These are phyloP conservation scores for Crassisporium funariophilum DNA, from an alignment of 768 basidiomycete genomes.

Conservation along the genomic window DNA sequence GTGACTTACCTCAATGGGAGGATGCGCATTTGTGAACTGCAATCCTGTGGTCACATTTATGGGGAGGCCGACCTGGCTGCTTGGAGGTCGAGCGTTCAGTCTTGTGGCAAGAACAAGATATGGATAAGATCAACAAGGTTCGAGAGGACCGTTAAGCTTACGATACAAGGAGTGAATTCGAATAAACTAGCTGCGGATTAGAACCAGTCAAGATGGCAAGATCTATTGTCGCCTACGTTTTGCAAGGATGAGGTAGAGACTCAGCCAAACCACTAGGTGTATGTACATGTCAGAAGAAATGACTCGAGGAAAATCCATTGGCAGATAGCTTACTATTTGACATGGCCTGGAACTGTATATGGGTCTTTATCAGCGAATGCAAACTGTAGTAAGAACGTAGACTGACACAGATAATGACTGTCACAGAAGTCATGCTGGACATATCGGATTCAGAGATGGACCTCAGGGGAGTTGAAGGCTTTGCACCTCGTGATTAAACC, in stretches of 20 bases:
- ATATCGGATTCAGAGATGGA: not conserved
- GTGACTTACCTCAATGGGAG: too few species aligned
- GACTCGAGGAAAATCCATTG: not conserved
- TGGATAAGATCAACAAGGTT: too few species aligned
- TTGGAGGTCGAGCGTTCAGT: too few species aligned
- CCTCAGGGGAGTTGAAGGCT: not conserved
- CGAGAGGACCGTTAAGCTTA: too few species aligned
- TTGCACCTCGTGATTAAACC: constrained; percentile 15
- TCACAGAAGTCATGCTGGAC: constrained; percentile 11
- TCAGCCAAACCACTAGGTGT: constrained; percentile 2
- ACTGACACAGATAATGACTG: constrained; percentile 14
- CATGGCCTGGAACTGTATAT: constrained; percentile 10
- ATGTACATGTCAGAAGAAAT: not conserved
- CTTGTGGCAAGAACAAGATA: too few species aligned
- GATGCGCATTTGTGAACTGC: too few species aligned
- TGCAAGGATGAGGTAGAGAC: constrained; percentile 17
- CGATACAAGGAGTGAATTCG: constrained; percentile 18
- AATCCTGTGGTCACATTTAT: too few species aligned
- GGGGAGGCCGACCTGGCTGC: too few species aligned
- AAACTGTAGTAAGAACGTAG: not conserved
- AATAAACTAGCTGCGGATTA: constrained; percentile 11
- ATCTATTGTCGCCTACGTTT: constrained; percentile 9
- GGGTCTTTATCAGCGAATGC: not conserved
- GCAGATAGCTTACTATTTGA: not conserved
- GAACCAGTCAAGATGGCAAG: not conserved